These are phyloP conservation scores for Yamadazyma aaseri DNA, from an alignment of 1,139 yeast genomes.

Conservation along the genomic window DNA sequence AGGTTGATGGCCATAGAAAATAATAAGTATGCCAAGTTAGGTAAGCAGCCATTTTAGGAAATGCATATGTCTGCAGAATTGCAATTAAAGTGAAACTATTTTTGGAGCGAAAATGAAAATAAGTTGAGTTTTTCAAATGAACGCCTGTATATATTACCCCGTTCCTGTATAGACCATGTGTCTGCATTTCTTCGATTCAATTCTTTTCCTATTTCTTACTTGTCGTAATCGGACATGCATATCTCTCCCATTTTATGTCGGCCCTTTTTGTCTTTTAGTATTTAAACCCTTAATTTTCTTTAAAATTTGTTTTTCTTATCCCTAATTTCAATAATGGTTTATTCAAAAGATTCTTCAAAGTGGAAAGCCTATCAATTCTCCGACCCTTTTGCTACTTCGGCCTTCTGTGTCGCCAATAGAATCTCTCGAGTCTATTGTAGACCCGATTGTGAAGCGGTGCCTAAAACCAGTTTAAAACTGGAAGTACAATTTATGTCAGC, in stretches of 20 bases:
- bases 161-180: not conserved
- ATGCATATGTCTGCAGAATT: too few relatives aligned
- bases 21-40: too few relatives aligned
- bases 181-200: not conserved
- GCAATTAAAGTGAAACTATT: too few relatives aligned
- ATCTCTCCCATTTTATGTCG: not conserved
- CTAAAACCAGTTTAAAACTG: constrained; percentile 40
- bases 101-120: too few relatives aligned
- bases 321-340: constrained; percentile 17
- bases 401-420: constrained; percentile 53
- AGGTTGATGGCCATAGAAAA: too few relatives aligned
- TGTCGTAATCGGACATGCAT: constrained; percentile 6
- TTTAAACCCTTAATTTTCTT: constrained; percentile 5
- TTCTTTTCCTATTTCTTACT: not conserved
- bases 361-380: constrained; percentile 68
- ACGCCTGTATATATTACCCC: too few relatives aligned
- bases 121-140: too few relatives aligned
- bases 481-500: constrained; percentile 42
- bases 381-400: constrained; percentile 64
- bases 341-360: constrained; percentile 46
- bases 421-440: constrained; percentile 49
- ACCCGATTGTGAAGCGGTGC: constrained; percentile 64
- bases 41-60: too few relatives aligned
- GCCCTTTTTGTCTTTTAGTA: not conserved
- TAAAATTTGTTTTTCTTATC: not conserved